Conservation (phyloP, 805 yeast species). For the Barnettozyma salicaria region DNA sequence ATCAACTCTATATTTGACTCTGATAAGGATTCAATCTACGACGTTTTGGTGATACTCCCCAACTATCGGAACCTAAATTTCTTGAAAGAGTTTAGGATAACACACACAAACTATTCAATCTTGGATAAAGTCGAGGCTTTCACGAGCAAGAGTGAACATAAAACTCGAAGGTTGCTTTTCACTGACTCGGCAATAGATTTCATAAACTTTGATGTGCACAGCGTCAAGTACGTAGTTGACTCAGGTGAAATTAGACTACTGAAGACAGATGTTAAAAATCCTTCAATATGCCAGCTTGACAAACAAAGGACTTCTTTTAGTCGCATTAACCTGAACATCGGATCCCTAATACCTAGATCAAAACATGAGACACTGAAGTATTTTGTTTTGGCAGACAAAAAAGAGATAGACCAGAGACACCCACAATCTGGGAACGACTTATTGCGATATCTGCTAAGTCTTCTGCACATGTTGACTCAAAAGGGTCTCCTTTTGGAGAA, state of each 20-base stretch:
- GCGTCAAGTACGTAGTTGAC: constrained; percentile 6
- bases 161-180: constrained; percentile 4
- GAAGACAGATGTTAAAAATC: constrained; percentile 2
- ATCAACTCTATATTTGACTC: constrained; percentile 2
- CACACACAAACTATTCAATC: not conserved
- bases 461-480: not conserved
- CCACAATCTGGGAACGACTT: not conserved
- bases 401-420: too few relatives aligned
- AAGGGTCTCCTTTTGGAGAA: not conserved
- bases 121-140: constrained; percentile 5
- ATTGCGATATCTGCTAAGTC: not conserved
- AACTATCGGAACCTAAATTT: not conserved
- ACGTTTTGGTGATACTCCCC: constrained; percentile 3
- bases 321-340: not conserved
- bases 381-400: constrained; percentile 4
- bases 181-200: constrained; percentile 1
- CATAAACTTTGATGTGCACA: not conserved
- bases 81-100: not conserved
- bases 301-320: not conserved
- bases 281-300: constrained; percentile 1
- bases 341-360: not conserved
- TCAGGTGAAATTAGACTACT: constrained; percentile 1
- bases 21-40: constrained; percentile 1
- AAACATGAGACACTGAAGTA: not conserved
- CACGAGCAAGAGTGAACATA: not conserved